Evolutionary conservation across 176 grass and related monocot genomes (phyloP), one percentile per base, ranked within the genome.

Genomic region (Dactylis glomerata): DNA sequence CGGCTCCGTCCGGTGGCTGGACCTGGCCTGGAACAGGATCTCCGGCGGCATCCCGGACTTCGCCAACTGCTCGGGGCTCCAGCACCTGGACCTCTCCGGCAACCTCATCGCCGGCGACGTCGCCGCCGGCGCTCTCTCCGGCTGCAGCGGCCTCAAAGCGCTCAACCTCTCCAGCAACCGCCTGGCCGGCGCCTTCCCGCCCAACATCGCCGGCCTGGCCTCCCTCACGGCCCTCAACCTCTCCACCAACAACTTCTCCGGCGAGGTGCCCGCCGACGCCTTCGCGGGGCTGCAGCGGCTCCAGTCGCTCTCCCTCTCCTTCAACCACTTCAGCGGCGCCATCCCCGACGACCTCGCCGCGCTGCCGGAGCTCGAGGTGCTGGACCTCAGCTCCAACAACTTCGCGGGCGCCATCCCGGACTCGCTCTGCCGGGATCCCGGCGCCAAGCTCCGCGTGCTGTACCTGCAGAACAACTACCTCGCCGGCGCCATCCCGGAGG

Each of bases 381-480:
- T 99, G 45, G 96, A 99, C 85, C 91, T 99, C 86, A 96, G 96
- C 70, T 99, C 96, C 55, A 99, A 99, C 77, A 11, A 37, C 81
- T 86, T 99, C 67, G 88, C 91, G 7, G 93, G 96, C 65, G 70
- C 91, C 13, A 92, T 99, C 74, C 93, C 96, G 0, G 10, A 24
- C 3, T 34, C 86, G 80, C 86, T 99, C 33, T 99, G 96, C 81
- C 86, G 50, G 16, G 86, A 40, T 5, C 68, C 78, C 51, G 51
- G 6, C 84, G 57, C 83, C 31, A 66, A 64, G 49, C 78, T 99
- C 32, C 87, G 86, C 52, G 80, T 92, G 89, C 90, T 99, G 5
- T 99, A 99, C 86, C 90, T 99, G 16, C 96, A 99, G 91, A 94
- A 99, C 88, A 99, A 99, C 84, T 92, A 87, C 82, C 87, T 99